Evolutionary conservation across 2,329 filamentous ascomycete species (phyloP).

Genomic region (Cucurbitaria berberidis): DNA sequence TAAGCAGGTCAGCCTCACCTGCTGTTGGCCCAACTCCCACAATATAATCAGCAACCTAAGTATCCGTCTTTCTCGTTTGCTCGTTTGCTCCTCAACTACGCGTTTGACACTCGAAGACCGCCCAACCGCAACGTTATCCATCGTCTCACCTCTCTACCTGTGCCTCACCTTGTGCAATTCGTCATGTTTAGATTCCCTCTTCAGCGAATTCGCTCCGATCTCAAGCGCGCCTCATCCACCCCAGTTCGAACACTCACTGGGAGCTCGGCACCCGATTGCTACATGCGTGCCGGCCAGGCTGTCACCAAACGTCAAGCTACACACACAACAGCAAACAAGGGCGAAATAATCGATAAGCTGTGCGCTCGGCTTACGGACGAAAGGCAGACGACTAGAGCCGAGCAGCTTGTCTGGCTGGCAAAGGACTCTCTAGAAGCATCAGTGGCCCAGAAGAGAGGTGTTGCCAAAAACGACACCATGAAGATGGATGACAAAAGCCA

Average conservation of each 20-base stretch:
- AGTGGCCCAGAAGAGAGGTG: background rate
- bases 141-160: background rate
- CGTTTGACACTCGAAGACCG: background rate
- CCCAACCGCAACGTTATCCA: background rate
- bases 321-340: conserved; percentile 5
- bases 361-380: conserved; percentile 4
- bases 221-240: background rate
- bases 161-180: background rate
- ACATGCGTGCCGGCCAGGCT: background rate
- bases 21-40: background rate
- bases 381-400: conserved; percentile 7
- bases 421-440: conserved; percentile 17
- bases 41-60: background rate
- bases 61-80: no score
- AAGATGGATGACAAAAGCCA: background rate
- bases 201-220: background rate
- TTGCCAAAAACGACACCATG: background rate
- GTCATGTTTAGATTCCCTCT: conserved; percentile 4
- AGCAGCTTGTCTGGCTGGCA: conserved; percentile 21
- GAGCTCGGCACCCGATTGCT: background rate
- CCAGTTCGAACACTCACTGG: background rate
- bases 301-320: conserved; percentile 2
- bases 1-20: background rate
- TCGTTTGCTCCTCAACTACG: background rate
- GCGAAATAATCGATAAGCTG: conserved; percentile 6